Evolutionary conservation across 768 basidiomycete species (phyloP).

Genomic region (Hygrocybe punicea): DNA sequence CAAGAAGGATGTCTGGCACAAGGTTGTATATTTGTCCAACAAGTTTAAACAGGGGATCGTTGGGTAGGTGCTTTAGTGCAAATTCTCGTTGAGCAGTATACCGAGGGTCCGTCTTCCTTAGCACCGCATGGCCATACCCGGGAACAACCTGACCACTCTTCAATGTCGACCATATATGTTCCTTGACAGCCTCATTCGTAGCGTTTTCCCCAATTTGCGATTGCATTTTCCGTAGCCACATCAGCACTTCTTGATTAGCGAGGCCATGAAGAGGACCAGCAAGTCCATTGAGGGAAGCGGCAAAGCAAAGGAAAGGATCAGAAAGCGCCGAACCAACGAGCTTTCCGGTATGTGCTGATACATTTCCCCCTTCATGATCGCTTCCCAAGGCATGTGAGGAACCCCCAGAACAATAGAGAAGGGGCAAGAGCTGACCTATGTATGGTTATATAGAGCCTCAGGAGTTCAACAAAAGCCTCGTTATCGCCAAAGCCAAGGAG

Average conservation of each 20-base stretch:
- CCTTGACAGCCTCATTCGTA: conserved; percentile 81
- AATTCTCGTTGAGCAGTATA: conserved; percentile 55
- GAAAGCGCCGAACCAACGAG: conserved; percentile 93
- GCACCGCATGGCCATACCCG: conserved; percentile 25
- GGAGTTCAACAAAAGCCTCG: conserved; percentile 83
- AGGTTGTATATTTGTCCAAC: conserved; percentile 85
- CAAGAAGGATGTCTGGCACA: conserved; percentile 67
- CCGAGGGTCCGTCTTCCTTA: no score
- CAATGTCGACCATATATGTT: conserved; percentile 93
- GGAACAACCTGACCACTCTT: conserved; percentile 93
- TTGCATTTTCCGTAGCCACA: conserved; percentile 96
- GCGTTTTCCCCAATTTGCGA: conserved; percentile 80
- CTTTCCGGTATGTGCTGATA: conserved; percentile 92
- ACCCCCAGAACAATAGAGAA: background rate
- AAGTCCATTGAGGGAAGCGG: conserved; percentile 90
- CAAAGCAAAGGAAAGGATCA: conserved; percentile 94
- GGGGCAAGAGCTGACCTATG: conserved; percentile 58
- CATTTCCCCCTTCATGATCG: conserved; percentile 98
- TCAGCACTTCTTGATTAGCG: conserved; percentile 94
- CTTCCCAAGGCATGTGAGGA: conserved; percentile 30
- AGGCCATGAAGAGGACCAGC: conserved; percentile 97
- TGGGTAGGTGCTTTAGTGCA: conserved; percentile 76
- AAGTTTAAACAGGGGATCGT: conserved; percentile 91
- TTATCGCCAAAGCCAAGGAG: conserved; percentile 92
- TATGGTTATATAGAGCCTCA: conserved; percentile 95